Evolutionary conservation across 2,329 filamentous ascomycete species (phyloP).

Genomic region (Fusarium brachygibbosum): DNA sequence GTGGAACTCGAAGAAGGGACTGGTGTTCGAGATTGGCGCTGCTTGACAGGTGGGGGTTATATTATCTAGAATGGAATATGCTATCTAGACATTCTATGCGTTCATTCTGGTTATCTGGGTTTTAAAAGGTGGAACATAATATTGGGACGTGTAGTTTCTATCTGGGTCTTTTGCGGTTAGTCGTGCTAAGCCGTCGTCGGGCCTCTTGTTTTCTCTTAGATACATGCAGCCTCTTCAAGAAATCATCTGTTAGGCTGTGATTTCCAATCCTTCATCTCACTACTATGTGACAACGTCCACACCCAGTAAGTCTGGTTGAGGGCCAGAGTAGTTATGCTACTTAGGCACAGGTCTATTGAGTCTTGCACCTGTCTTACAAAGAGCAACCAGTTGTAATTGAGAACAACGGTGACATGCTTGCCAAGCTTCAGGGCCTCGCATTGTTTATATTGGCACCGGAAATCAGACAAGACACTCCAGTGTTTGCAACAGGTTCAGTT

Average conservation of each 20-base stretch:
- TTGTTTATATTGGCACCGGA: too few species aligned
- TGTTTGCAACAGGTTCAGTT: not conserved
- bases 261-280: not conserved
- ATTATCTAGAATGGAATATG: conserved; percentile 56
- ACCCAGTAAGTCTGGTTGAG: not conserved
- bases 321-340: not conserved
- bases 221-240: conserved; percentile 1
- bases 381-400: too few species aligned
- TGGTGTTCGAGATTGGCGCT: conserved; percentile 83
- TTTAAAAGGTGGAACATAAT: conserved; percentile 16
- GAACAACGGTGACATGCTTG: too few species aligned
- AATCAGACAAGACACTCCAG: too few species aligned
- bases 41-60: conserved; percentile 75
- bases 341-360: not conserved
- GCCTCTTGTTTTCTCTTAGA: conserved; percentile 15
- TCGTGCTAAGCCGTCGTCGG: not conserved
- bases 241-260: not conserved
- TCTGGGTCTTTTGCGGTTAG: not conserved
- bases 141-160: conserved; percentile 1
- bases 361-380: not conserved
- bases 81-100: not conserved
- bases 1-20: conserved; percentile 91
- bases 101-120: conserved; percentile 3
- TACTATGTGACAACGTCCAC: not conserved
- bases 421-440: too few species aligned